Evolutionary conservation across 2,329 filamentous ascomycete species (phyloP).

Genomic region (Ophiosphaerella herpotricha): DNA sequence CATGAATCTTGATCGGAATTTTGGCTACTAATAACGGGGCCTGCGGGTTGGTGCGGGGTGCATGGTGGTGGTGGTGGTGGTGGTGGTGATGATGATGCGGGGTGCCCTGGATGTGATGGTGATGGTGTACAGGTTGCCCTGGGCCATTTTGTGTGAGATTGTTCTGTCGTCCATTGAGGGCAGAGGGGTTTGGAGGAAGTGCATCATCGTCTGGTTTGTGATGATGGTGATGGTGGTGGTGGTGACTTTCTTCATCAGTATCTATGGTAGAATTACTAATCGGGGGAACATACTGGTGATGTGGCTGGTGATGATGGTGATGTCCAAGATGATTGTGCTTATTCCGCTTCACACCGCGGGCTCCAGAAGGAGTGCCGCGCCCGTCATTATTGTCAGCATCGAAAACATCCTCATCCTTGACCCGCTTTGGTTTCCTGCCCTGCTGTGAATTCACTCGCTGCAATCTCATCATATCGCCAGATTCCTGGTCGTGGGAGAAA

Average conservation of each 20-base stretch:
- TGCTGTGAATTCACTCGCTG: conserved; percentile 46
- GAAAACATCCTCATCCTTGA: conserved; percentile 74
- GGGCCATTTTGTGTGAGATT: conserved; percentile 38
- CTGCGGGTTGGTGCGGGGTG: conserved; percentile 31
- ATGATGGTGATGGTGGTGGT: conserved; percentile 63
- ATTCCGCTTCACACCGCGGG: conserved; percentile 69
- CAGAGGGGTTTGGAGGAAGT: conserved; percentile 22
- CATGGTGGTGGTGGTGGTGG: conserved; percentile 37
- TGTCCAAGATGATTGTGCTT: conserved; percentile 55
- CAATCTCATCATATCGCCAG: conserved; percentile 35
- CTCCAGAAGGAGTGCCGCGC: conserved; percentile 63
- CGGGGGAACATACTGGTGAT: conserved; percentile 54
- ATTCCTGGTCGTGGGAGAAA: conserved; percentile 32
- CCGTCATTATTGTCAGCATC: conserved; percentile 70
- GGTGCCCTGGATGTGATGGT: conserved; percentile 47
- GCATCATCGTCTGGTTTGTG: conserved; percentile 59
- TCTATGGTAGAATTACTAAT: neutral
- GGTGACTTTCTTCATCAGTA: conserved; percentile 50
- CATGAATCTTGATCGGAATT: conserved; percentile 66
- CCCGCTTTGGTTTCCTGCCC: conserved; percentile 58
- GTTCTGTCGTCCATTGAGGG: conserved; percentile 28
- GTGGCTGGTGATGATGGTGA: conserved; percentile 63
- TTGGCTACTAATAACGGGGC: conserved; percentile 52
- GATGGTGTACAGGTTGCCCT: conserved; percentile 38
- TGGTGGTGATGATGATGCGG: conserved; percentile 44